Conservation (phyloP, 495 filamentous ascomycete genomes). For the Aspergillus hancockii region DNA sequence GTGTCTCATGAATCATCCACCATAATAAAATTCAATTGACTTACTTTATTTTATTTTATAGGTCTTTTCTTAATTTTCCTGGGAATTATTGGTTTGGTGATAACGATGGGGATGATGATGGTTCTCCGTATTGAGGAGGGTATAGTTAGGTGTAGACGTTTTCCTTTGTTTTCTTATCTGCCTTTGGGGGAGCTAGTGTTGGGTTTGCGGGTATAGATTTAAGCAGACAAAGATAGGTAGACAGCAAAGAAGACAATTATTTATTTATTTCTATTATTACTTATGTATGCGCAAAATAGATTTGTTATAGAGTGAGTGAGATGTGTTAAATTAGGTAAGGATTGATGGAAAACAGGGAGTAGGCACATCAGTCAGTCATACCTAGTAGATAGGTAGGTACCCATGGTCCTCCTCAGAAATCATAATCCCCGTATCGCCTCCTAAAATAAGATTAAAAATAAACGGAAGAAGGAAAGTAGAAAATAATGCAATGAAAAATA, state of each 20-base stretch:
- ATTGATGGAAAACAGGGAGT: slow-evolving; percentile 1
- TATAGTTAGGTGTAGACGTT: background rate
- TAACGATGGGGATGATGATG: background rate
- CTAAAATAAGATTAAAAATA: slow-evolving; percentile 10
- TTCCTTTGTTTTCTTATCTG: background rate
- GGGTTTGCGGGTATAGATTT: background rate
- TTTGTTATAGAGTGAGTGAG: slow-evolving; percentile 5
- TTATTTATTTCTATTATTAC: slow-evolving; percentile 6
- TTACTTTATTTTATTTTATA: background rate
- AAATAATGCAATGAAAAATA: slow-evolving; percentile 6
- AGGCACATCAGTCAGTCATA: background rate
- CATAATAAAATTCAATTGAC: slow-evolving; percentile 18
- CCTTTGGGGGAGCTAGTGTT: too few relatives aligned
- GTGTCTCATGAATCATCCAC: slow-evolving; percentile 24
- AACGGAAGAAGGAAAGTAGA: slow-evolving; percentile 5
- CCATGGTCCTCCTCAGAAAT: background rate
- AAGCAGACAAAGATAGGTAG: background rate
- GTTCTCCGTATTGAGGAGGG: background rate
- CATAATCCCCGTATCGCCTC: background rate
- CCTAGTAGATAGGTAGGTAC: background rate
- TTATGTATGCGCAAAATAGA: background rate
- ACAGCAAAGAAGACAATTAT: background rate
- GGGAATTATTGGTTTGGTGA: background rate
- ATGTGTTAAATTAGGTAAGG: slow-evolving; percentile 4
- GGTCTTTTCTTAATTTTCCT: background rate